These are phyloP conservation scores for Beauveria brongniartii DNA, from an alignment of 2,329 filamentous ascomycete species.

Conservation along the genomic window DNA sequence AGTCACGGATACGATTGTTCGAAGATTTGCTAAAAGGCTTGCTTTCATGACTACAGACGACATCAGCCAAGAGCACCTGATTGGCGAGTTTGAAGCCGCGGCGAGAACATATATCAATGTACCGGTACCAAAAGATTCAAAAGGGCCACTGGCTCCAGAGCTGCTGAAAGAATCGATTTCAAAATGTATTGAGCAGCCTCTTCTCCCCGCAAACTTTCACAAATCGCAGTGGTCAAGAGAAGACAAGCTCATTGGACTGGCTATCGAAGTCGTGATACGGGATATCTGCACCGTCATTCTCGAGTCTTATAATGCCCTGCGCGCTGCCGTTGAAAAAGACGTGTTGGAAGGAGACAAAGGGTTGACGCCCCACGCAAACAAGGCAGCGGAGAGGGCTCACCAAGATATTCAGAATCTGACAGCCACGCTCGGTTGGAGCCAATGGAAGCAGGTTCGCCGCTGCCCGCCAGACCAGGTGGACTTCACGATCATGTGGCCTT, in stretches of 20 bases:
- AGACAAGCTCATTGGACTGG: conserved; percentile 11
- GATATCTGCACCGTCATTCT: conserved; percentile 12
- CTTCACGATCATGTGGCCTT: conserved; percentile 57
- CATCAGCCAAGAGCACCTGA: conserved; percentile 22
- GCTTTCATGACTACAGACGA: conserved; percentile 26
- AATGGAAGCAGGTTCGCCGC: conserved; percentile 47
- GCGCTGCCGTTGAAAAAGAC: neutral
- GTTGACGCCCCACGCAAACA: conserved; percentile 1
- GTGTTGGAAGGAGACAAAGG: neutral
- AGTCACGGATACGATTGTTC: conserved; percentile 56
- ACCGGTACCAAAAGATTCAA: conserved; percentile 12
- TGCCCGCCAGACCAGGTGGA: conserved; percentile 49
- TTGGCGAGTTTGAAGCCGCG: conserved; percentile 29
- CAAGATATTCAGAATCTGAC: conserved; percentile 28
- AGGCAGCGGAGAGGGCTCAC: conserved; percentile 16
- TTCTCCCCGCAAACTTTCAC: neutral
- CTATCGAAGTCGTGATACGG: conserved; percentile 3
- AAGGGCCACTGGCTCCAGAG: conserved; percentile 2
- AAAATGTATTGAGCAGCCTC: neutral
- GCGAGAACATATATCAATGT: conserved; percentile 38
- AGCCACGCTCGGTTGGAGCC: conserved; percentile 47
- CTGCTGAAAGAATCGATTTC: neutral
- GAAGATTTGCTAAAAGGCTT: conserved; percentile 52
- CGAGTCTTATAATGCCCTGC: conserved; percentile 7
- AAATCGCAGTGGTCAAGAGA: neutral